Evolutionary conservation across 2,329 filamentous ascomycete genomes (phyloP), one percentile per base, ranked within the genome.

Genomic region (Phialophora verrucosa): DNA sequence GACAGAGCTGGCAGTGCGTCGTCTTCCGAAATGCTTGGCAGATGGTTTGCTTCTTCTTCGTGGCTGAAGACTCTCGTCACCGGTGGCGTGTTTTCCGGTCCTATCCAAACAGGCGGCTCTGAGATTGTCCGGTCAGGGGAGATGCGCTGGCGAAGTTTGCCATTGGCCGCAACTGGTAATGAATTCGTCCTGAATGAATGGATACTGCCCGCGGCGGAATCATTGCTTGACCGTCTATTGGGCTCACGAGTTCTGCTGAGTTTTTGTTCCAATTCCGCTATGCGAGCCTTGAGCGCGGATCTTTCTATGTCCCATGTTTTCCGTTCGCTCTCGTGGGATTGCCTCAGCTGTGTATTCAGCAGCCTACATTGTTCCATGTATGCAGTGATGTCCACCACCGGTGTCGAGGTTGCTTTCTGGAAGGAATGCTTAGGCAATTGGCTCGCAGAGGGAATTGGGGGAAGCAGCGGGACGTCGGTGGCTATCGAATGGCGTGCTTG

Each of bases 271-370:
- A 82, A 66, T 65, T 81, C 78, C 7, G 73, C 70, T 59, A 83
- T 82, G 59, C 76, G 77, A 32, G 76, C 71, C 69, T 75, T 78
- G 35, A 83, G 71, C 44, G 82, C 68, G n/a, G 71, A 70, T 44
- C 80, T 73, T 71, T 83, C 81, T 55, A 77, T 78, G 25, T 79
- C 76, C 81, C 81, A 83, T 35, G 82, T 67, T 63, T 72, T 77
- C 58, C 81, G 74, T 67, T 83, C 81, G 49, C 80, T 75, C 2
- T 76, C 75, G 64, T 82, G 82, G 5, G 79, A 71, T 32, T 73
- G 70, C 65, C 80, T 74, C 61, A 82, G 78, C 10, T 72, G 73
- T 64, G 81, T 78, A 47, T 81, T 80, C 17, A 81, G 72, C 14
- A 75, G 74, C 59, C 75, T 76, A 35, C 78, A 79, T 64, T 82